Base-by-base conservation (phyloP, 441 rosid species). In the Pelargonium fulgidum region DNA sequence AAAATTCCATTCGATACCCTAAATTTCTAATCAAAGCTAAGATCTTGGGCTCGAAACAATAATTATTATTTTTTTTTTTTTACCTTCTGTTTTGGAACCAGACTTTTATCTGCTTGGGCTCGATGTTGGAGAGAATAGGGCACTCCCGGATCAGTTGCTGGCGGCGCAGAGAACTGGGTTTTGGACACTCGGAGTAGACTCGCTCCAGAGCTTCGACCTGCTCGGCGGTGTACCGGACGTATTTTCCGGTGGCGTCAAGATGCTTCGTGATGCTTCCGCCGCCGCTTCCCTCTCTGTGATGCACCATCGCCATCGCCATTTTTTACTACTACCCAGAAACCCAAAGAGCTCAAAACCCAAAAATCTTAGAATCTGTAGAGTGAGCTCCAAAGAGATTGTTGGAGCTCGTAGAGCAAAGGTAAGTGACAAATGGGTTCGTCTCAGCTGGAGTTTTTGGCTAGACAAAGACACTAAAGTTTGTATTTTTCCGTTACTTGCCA, bases 91-190 rank as follows among this genome's bases (percentile, higher is more conserved):
- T 95, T 72, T 90, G 96, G 68, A 90, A 90, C 99, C 99, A 95
- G 76, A 95, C 98, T 83, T 95, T 95, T 89, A 95, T 95, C 90
- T 95, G 98, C 80, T 92, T 92, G 16, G 99, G 95, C 82, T 95
- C 99, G 48, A 95, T 87, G 82, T 95, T 84, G 68, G 91, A 73
- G 71, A 95, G 80, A 87, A 90, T 88, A 76, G 98, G 89, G 79
- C 95, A 95, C 70, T 95, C 99, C 72, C 98, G 87, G 70, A 95
- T 89, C 83, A 95, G 70, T 75, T 95, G 99, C 62, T 92, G 98
- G 72, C 99, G 79, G 1, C 98, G 81, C 70, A 92, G 75, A 0
- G 97, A 95, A 75, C 93, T 95, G 0, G 99, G 98, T 69, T 95
- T 95, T 3, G 99, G 99, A 81, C 98, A 95, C 88, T 95, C 99